Base-by-base conservation (phyloP, 805 yeast species). In the Metschnikowia cerradonensis region DNA sequence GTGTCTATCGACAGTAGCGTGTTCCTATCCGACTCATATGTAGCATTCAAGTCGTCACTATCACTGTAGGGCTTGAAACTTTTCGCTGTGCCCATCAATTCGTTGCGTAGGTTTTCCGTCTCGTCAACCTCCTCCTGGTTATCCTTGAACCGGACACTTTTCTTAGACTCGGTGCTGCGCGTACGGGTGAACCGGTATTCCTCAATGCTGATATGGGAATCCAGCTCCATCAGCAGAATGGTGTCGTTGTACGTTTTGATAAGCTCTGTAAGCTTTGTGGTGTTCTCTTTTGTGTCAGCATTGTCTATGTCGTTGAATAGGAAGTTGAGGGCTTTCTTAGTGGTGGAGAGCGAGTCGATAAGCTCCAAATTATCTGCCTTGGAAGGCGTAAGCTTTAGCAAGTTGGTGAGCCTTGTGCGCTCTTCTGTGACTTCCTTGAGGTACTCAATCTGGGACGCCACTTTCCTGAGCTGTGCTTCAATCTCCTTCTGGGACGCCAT, bases 311-410 rank as follows among this genome's bases (percentile, higher is more conserved):
- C 76, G 13, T 61, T 64, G 38, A 64, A 65, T 22, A 70, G 52
- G 48, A 65, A 70, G 23, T 50, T 58, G 34, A 73, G 58, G 40
- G 62, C 60, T 47, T 70, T 60, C 41, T 57, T 50, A 34, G 66
- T 55, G 52, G 64, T 64, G 30, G 60, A 57, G 41, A 73, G 60
- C 36, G 60, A 58, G 39, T 55, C 63, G 32, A 70, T 63, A 22
- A 73, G 49, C 41, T 72, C 77, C 54, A 61, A 62, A 49, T 70
- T 71, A 51, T 73, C 78, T 39, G 71, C 65, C 13, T 66, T 50
- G 6, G 75, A 70, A 3, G 78, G 78, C 22, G 68, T 59, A 33
- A 73, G 64, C 32, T 64, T 56, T 35, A 73, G 63, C 14, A 65
- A 60, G 5, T 52, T 49, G 3, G 67, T 50, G 39, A 70, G 62